Base-by-base conservation (phyloP, 2,329 filamentous ascomycete species). In the Ceratocystis cubensis region DNA sequence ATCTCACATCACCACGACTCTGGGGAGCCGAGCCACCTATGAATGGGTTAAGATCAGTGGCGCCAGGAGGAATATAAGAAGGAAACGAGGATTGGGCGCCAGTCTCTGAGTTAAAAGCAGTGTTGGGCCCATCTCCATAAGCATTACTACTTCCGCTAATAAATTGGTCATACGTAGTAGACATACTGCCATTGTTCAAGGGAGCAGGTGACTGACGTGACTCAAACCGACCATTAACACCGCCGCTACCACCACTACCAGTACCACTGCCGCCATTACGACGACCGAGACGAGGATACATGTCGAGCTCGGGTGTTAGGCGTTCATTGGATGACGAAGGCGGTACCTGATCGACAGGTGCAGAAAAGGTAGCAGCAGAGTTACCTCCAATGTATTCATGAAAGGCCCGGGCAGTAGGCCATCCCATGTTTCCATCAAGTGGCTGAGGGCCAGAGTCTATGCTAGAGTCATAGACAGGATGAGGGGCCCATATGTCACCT, bases 1-100 rank as follows among this genome's bases (percentile, higher is more conserved):
- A 30, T 15, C 48, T 64, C 45, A 64, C 65, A 63, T 66, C 62
- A 63, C 20, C n/a, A n/a, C 61, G 48, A 45, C 44, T 37, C 33
- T 63, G 65, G 37, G 61, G 10, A n/a, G 33, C 46, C 20, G 61
- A 7, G 8, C 41, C 41, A 45, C 28, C 22, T 6, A 66, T 59
- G 30, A 48, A 66, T 2, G 61, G 61, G 15, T n/a, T 37, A 15
- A 64, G 15, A 30, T 45, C 61, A 30, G 61, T 37, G 7, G 48
- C 30, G 2, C 59, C 61, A 37, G 61, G 41, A 10, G 61, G 45
- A 22, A 37, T 66, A 25, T 63, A 63, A 41, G 37, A 44, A 30
- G 61, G 25, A 15, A 63, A 63, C 41, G 20, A 33, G n/a, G 61
- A 28, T 15, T 48, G 25, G 5, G 61, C 8, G 7, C 25, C 17